phyloP scores from a whole-genome alignment of 352 stramenopile species.

The Pythium folliculosum region DNA sequence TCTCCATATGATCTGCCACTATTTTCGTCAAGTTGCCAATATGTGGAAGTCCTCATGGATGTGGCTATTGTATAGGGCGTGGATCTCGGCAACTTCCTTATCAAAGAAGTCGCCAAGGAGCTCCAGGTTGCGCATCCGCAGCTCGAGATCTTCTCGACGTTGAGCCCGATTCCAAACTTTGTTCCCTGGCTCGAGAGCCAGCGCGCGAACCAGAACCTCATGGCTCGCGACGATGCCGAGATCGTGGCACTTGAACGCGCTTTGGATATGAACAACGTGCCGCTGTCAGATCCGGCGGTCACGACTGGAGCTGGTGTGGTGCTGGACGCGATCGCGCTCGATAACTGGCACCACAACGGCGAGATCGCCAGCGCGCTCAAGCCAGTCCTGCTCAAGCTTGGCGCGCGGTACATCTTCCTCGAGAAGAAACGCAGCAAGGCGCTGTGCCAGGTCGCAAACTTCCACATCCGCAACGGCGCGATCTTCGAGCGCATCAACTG shows the following conservation, averaged over 20 bases:
- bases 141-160: slow-evolving; percentile 90
- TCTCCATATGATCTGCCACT: too few relatives aligned
- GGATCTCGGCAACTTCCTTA: slow-evolving; percentile 95
- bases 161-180: slow-evolving; percentile 95
- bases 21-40: too few relatives aligned
- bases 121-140: slow-evolving; percentile 69
- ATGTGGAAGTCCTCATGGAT: background rate
- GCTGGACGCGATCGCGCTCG: slow-evolving; percentile 41
- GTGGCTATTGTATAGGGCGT: slow-evolving; percentile 66
- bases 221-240: slow-evolving; percentile 32
- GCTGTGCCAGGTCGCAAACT: slow-evolving; percentile 83
- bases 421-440: slow-evolving; percentile 86
- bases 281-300: background rate
- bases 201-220: slow-evolving; percentile 38
- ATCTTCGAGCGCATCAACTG: slow-evolving; percentile 89
- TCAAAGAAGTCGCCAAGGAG: slow-evolving; percentile 93
- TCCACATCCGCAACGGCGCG: slow-evolving; percentile 83
- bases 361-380: slow-evolving; percentile 46
- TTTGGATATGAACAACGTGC: slow-evolving; percentile 19
- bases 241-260: slow-evolving; percentile 34
- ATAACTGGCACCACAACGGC: slow-evolving; percentile 53
- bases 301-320: slow-evolving; percentile 27
- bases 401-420: slow-evolving; percentile 68
- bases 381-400: slow-evolving; percentile 67
- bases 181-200: slow-evolving; percentile 91